Evolutionary conservation across 805 yeast species (phyloP).

Genomic region (Jamesozyma jinghongensis): DNA sequence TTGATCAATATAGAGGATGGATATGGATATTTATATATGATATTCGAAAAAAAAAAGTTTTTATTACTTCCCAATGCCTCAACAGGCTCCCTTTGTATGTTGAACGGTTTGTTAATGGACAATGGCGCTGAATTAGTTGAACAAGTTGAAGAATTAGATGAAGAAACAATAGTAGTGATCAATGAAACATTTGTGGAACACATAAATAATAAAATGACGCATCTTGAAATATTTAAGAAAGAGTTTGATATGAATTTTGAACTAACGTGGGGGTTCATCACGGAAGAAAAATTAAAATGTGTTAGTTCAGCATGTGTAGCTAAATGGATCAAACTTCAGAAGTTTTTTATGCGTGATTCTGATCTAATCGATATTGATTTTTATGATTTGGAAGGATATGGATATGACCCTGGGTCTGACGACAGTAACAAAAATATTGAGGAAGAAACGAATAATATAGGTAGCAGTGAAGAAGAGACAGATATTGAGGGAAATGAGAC

Average conservation of each 20-base stretch:
- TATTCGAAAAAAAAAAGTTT: slow-evolving; percentile 6
- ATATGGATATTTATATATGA: not conserved
- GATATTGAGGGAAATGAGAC: not conserved
- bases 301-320: slow-evolving; percentile 11
- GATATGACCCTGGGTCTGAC: not conserved
- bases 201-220: slow-evolving; percentile 5
- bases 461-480: not conserved
- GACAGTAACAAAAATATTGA: not conserved
- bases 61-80: slow-evolving; percentile 17
- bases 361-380: slow-evolving; percentile 1
- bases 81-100: slow-evolving; percentile 9
- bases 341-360: slow-evolving; percentile 2
- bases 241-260: slow-evolving; percentile 15
- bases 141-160: slow-evolving; percentile 3
- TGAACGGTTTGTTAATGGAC: slow-evolving; percentile 10
- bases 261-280: slow-evolving; percentile 6
- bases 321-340: slow-evolving; percentile 12
- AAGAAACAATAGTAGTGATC: slow-evolving; percentile 12
- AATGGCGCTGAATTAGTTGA: slow-evolving; percentile 19
- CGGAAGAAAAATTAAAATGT: slow-evolving; percentile 7
- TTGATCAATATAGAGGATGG: not conserved
- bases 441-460: not conserved
- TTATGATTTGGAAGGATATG: not conserved
- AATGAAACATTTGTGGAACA: slow-evolving; percentile 20
- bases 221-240: slow-evolving; percentile 14